These are phyloP conservation scores for Talaromyces wortmannii DNA, from an alignment of 495 filamentous ascomycete genomes.

Conservation along the genomic window DNA sequence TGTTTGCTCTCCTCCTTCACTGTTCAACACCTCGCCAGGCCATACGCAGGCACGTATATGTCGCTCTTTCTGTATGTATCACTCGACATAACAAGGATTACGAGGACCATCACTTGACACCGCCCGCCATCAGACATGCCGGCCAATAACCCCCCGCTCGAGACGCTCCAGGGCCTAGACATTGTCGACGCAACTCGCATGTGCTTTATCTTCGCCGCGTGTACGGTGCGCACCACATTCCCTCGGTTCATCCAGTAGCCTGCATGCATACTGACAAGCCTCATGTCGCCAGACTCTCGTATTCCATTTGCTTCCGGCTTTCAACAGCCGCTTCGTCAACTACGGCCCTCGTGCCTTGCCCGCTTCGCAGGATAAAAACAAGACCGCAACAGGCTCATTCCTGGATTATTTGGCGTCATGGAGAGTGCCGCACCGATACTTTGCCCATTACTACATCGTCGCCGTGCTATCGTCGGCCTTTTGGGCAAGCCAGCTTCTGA, in stretches of 20 bases:
- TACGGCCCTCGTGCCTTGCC: constrained; percentile 48
- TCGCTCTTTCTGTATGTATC: no score
- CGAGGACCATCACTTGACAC: no score
- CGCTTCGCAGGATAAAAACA: neutral
- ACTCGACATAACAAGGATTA: no score
- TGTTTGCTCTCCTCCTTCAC: no score
- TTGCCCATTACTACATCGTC: constrained; percentile 76
- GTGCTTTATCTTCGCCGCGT: constrained; percentile 39
- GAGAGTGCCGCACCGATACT: constrained; percentile 79
- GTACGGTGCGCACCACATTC: constrained; percentile 30
- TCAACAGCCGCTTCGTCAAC: constrained; percentile 46
- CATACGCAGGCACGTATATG: no score
- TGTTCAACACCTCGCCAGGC: no score
- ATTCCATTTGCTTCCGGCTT: constrained; percentile 39
- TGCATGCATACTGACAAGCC: constrained; percentile 1
- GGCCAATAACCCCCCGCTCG: neutral
- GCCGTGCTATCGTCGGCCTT: constrained; percentile 66
- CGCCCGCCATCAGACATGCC: neutral
- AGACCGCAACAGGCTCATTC: neutral
- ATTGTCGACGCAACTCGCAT: constrained; percentile 31
- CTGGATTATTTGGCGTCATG: constrained; percentile 48
- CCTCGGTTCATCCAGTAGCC: neutral
- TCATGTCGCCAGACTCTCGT: constrained; percentile 41
- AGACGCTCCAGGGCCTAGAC: constrained; percentile 23
- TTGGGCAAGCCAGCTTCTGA: constrained; percentile 66